Base-by-base conservation (phyloP, 208 protist species). In the Zelonia costaricensis region DNA sequence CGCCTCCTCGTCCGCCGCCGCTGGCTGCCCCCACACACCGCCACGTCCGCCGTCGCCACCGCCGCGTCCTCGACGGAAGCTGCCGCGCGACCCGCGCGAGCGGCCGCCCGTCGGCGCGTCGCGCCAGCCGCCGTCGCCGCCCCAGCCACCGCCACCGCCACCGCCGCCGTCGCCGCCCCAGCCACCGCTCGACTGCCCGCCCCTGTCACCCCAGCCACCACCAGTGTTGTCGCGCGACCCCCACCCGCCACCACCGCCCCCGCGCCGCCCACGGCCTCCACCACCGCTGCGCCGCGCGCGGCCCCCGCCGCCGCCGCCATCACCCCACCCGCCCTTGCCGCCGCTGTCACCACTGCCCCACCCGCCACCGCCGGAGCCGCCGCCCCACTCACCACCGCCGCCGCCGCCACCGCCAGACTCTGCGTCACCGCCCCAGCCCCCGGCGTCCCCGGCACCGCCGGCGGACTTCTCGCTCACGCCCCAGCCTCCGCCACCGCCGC, bases 1-100 rank as follows among this genome's bases (percentile, higher is more conserved):
- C 18, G 76, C 83, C 4, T 90, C 89, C 62, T 90, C 86, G 62
- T 92, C 82, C 20, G 77, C 84, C 0, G 63, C 77, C n/a, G 56
- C 69, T 18, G 85, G 77, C 31, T 82, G 62, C 9, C 86, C 89
- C 89, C 89, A 92, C 44, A 67, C 42, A 23, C 73, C 56, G 20
- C 70, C 68, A 44, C 72, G 62, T 36, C 75, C 61, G 20, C 67
- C 56, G 3, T 63, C 40, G 27, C 53, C 30, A 8, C 64, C 45
- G 22, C 61, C 65, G 42, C 79, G 73, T n/a, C 79, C 78, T 43
- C 82, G 74, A 53, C 66, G 48, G 44, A 64, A 75, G 49, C 58
- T 78, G 23, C 73, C 73, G 35, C 79, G 71, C 5, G 42, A 22
- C 23, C 35, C 44, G 68, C 60, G 53, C 30, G 57, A 39, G 5